phyloP scores from a whole-genome alignment of 257 asterid species.

The Linderniella brevidens region DNA sequence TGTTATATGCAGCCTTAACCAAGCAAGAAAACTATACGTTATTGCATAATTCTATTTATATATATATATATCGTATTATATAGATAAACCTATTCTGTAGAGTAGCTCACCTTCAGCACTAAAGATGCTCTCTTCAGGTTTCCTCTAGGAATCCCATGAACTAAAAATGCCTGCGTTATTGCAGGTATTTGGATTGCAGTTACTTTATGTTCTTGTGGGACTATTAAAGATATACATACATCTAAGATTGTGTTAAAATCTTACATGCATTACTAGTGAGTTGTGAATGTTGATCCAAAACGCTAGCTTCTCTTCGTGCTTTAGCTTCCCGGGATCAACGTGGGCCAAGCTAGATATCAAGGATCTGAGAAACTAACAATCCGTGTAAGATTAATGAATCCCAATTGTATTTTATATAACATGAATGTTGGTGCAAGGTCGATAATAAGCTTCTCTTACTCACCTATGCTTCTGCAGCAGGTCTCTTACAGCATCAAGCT shows the following conservation, averaged over 20 bases:
- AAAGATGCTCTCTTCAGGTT: constrained; percentile 50
- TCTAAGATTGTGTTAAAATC: constrained; percentile 3
- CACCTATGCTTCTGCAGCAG: constrained; percentile 47
- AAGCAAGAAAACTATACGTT: not conserved
- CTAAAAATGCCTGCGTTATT: constrained; percentile 46
- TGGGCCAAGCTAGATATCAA: constrained; percentile 39
- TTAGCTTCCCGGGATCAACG: constrained; percentile 58
- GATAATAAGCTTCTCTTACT: too few relatives aligned
- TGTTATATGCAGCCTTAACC: constrained; percentile 65
- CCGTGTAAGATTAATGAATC: too few relatives aligned
- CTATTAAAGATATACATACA: too few relatives aligned
- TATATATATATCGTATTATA: too few relatives aligned
- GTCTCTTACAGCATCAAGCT: constrained; percentile 36
- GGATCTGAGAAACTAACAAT: constrained; percentile 25
- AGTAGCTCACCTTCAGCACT: constrained; percentile 43
- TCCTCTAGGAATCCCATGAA: constrained; percentile 58
- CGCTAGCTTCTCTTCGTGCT: constrained; percentile 67
- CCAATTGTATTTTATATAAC: too few relatives aligned
- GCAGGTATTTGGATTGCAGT: too few relatives aligned
- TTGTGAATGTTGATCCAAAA: constrained; percentile 96
- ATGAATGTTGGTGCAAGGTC: too few relatives aligned
- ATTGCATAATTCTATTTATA: too few relatives aligned
- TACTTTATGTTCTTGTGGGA: too few relatives aligned
- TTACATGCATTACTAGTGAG: constrained; percentile 93
- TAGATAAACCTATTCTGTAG: not conserved